Conservation (phyloP, 2,329 filamentous ascomycete species). For the Macrophomina pseudophaseolina region DNA sequence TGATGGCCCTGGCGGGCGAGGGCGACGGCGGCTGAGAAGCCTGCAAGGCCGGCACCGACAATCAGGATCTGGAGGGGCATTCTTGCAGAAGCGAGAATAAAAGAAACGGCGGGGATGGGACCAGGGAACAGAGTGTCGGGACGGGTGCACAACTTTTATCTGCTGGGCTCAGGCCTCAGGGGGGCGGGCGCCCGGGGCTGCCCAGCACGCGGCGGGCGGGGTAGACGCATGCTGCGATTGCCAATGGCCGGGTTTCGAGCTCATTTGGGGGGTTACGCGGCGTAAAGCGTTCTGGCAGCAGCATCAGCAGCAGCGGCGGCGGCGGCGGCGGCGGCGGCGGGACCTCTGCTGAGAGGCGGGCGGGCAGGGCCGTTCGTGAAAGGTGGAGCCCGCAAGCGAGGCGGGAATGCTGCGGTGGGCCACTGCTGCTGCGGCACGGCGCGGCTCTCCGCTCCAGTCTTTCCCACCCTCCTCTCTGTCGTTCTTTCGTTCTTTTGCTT, state of each 20-base stretch:
- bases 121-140: constrained; percentile 4
- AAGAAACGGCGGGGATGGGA: background rate
- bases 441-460: background rate
- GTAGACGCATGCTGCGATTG: background rate
- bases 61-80: constrained; percentile 29
- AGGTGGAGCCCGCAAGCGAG: constrained; percentile 2
- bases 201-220: background rate
- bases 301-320: background rate
- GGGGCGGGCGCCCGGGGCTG: too few species aligned
- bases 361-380: constrained; percentile 9
- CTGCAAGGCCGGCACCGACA: constrained; percentile 34
- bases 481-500: background rate
- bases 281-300: background rate
- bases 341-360: background rate
- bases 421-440: background rate
- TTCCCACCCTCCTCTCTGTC: background rate
- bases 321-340: too few species aligned
- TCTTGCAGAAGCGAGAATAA: constrained; percentile 7
- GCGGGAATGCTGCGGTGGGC: background rate
- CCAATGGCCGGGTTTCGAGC: constrained; percentile 5
- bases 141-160: constrained; percentile 19
- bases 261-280: constrained; percentile 10
- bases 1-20: constrained; percentile 32
- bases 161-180: background rate
- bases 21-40: constrained; percentile 33